phyloP scores from a whole-genome alignment of 106 monocot genomes.

The Alisma plantagoaquatica region DNA sequence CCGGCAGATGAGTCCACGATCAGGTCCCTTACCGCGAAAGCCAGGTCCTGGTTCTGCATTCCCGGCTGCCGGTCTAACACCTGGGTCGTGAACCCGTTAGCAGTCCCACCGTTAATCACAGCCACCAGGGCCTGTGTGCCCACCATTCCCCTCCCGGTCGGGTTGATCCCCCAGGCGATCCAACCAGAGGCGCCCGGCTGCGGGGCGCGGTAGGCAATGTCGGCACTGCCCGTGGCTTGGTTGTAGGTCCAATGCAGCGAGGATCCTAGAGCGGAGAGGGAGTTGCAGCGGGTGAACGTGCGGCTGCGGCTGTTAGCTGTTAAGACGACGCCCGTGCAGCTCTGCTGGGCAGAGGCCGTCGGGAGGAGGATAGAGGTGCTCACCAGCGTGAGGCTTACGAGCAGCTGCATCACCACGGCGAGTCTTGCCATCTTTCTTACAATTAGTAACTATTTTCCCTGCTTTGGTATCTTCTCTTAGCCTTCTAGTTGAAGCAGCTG shows the following conservation, averaged over 20 bases:
- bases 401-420: no score
- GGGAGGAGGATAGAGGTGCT: neutral
- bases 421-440: no score
- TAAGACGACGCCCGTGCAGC: neutral
- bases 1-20: slow-evolving; percentile 8
- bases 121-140: slow-evolving; percentile 69
- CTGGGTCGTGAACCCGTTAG: slow-evolving; percentile 19
- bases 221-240: slow-evolving; percentile 31
- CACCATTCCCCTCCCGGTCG: slow-evolving; percentile 30
- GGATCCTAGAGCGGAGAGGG: slow-evolving; percentile 12
- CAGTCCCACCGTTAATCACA: slow-evolving; percentile 13
- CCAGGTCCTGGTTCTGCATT: slow-evolving; percentile 6
- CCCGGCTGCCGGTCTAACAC: slow-evolving; percentile 1
- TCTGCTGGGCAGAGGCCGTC: slow-evolving; percentile 2
- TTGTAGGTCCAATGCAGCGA: slow-evolving; percentile 74
- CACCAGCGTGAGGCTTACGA: neutral
- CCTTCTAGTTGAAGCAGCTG: no score
- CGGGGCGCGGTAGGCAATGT: slow-evolving; percentile 67
- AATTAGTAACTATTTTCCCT: no score
- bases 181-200: slow-evolving; percentile 32
- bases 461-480: no score
- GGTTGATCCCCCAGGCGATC: slow-evolving; percentile 79
- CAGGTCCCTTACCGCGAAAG: slow-evolving; percentile 6
- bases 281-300: slow-evolving; percentile 1
- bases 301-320: slow-evolving; percentile 1